These are phyloP conservation scores for Melampsora americana DNA, from an alignment of 1,284 basidiomycete genomes.

Conservation along the genomic window DNA sequence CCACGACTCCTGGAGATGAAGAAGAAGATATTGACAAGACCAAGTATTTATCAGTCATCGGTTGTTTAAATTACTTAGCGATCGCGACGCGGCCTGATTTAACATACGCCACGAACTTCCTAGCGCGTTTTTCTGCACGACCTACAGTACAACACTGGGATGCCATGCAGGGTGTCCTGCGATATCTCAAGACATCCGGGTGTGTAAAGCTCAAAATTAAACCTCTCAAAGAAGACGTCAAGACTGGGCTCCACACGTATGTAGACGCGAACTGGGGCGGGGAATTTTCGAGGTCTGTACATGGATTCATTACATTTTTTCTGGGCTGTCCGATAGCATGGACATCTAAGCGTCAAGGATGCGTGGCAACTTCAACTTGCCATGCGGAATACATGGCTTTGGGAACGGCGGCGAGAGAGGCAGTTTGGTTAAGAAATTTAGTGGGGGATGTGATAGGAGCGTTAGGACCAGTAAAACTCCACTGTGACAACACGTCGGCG, in stretches of 20 bases:
- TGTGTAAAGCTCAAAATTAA: background rate
- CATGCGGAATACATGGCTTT: constrained; percentile 27
- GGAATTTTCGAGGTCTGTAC: background rate
- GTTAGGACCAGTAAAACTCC: background rate
- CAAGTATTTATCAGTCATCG: background rate
- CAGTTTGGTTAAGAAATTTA: constrained; percentile 19
- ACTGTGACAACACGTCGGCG: constrained; percentile 10
- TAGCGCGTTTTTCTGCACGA: background rate
- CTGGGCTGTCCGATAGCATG: background rate
- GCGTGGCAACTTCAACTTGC: background rate
- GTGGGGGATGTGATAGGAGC: background rate
- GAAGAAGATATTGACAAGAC: background rate
- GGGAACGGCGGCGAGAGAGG: background rate
- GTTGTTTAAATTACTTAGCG: constrained; percentile 4
- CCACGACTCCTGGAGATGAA: background rate
- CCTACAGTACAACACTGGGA: background rate
- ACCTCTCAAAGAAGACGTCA: background rate
- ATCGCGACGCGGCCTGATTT: constrained; percentile 8
- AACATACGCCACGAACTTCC: background rate
- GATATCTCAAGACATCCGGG: background rate
- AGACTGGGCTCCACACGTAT: background rate
- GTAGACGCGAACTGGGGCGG: constrained; percentile 17
- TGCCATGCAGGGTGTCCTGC: too few relatives aligned
- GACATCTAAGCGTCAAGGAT: background rate
- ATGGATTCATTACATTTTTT: background rate